These are phyloP conservation scores for Endothia cerciana DNA, from an alignment of 2,329 filamentous ascomycete species.

Conservation along the genomic window DNA sequence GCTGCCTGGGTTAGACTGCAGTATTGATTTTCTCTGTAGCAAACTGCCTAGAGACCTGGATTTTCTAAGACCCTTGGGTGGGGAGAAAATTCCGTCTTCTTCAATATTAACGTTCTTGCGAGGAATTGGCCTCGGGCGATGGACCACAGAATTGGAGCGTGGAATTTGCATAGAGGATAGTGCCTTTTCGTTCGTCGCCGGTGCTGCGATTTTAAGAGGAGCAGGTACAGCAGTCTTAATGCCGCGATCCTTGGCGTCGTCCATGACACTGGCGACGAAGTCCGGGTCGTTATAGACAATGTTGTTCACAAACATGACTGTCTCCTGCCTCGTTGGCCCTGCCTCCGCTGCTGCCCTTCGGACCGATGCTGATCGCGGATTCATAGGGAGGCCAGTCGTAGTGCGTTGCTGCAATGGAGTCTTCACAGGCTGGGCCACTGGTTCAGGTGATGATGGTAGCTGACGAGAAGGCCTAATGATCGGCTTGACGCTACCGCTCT, in stretches of 20 bases:
- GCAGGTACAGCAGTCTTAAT: conserved; percentile 30
- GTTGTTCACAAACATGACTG: conserved; percentile 59
- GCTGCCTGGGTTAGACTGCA: conserved; percentile 49
- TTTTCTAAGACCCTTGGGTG: conserved; percentile 49
- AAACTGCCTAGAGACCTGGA: conserved; percentile 55
- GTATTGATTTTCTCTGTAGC: conserved; percentile 48
- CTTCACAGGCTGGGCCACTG: conserved; percentile 40
- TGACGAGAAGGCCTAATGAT: conserved; percentile 40
- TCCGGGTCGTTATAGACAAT: conserved; percentile 59
- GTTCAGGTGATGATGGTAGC: conserved; percentile 36
- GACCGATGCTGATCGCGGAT: conserved; percentile 47
- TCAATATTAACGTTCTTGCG: conserved; percentile 45
- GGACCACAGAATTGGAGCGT: conserved; percentile 48
- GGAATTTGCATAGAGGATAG: conserved; percentile 24
- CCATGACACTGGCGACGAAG: conserved; percentile 53
- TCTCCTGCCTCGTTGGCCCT: conserved; percentile 44
- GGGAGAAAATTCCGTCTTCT: conserved; percentile 51
- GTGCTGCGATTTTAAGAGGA: conserved; percentile 10
- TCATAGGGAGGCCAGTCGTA: conserved; percentile 52
- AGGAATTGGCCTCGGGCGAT: conserved; percentile 61
- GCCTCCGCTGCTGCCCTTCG: conserved; percentile 34
- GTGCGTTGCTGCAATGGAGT: conserved; percentile 49
- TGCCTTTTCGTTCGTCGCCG: background rate
- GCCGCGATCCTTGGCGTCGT: conserved; percentile 44
- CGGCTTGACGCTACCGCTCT: conserved; percentile 12